These are phyloP conservation scores for Nicotiana rustica DNA, from an alignment of 305 asterid genomes.

Conservation along the genomic window DNA sequence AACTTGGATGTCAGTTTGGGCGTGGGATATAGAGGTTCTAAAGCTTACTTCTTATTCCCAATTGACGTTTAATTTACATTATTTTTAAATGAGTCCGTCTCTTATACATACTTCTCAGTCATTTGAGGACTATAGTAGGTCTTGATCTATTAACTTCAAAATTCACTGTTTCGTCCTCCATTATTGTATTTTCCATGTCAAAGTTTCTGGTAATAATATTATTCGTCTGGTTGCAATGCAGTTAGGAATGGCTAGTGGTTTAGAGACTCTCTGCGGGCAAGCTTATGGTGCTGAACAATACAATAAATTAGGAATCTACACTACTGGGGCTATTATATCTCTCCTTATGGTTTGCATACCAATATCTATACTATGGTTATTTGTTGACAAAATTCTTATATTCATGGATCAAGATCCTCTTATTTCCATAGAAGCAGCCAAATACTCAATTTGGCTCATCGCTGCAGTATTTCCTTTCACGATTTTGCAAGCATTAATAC, in stretches of 20 bases:
- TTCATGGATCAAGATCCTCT: constrained; percentile 44
- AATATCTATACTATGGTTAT: constrained; percentile 61
- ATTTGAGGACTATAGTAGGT: too few relatives aligned
- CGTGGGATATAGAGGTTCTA: too few relatives aligned
- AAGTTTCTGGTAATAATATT: background rate
- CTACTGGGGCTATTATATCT: constrained; percentile 60
- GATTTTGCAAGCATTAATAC: constrained; percentile 57
- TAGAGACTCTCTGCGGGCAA: constrained; percentile 77
- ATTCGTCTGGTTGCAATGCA: constrained; percentile 33
- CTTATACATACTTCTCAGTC: too few relatives aligned
- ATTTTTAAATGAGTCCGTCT: too few relatives aligned
- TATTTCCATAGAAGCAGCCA: constrained; percentile 66
- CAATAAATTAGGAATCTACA: constrained; percentile 54
- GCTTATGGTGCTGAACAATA: constrained; percentile 65
- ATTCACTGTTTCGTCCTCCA: background rate
- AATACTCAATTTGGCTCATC: constrained; percentile 57
- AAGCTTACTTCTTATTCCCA: too few relatives aligned
- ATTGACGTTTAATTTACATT: too few relatives aligned
- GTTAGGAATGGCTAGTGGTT: constrained; percentile 67
- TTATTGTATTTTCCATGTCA: background rate
- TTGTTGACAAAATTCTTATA: constrained; percentile 53
- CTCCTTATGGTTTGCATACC: constrained; percentile 64
- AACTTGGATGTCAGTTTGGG: too few relatives aligned
- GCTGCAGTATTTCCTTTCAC: constrained; percentile 60
- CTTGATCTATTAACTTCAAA: background rate